Evolutionary conservation across 805 yeast species (phyloP), one percentile per base, ranked within the genome.

Genomic region (Wickerhamomyces tratensis): DNA sequence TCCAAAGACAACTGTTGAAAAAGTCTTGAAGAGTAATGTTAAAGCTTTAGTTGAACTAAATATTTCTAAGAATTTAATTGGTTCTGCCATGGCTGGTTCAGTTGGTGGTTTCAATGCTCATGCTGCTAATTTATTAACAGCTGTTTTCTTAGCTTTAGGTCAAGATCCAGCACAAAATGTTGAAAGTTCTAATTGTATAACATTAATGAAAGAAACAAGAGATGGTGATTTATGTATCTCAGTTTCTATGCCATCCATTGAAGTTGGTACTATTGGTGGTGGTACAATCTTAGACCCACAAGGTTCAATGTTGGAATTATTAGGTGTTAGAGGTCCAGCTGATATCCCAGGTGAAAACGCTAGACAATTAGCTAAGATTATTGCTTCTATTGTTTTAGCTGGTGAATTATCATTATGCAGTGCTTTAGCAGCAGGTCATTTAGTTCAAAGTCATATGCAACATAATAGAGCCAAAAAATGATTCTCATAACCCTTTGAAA

Each of bases 111-210:
- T 86, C 68, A 93, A 93, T 59, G 98, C 98, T 0, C 99, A 93
- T 54, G 98, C 98, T 42, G 94, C 98, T 39, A 93, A 93, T 62
- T 67, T 93, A 52, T 91, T 93, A 33, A 94, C 98, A 33, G 98
- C 98, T 10, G 82, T 93, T 26, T 93, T 67, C 62, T 68, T 93
- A 49, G 99, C 99, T 5, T 77, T 95, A 45, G 99, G 99, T 44
- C 99, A 93, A 70, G 99, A 93, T 65, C 98, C 99, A n/a, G 98
- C 98, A 2, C 98, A 93, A 68, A 93, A 93, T 58, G 97, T 93
- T 41, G 99, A 91, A 68, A 82, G 94, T 46, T 87, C 97, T 31
- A 91, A 89, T 66, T 93, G 99, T 81, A 91, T 93, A 46, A 93
- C 99, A 1, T 71, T 93, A 51, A 89, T 93, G 95, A 80, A 82